phyloP scores from a whole-genome alignment of 177 flowering plant species.

The Vitis hybrid region DNA sequence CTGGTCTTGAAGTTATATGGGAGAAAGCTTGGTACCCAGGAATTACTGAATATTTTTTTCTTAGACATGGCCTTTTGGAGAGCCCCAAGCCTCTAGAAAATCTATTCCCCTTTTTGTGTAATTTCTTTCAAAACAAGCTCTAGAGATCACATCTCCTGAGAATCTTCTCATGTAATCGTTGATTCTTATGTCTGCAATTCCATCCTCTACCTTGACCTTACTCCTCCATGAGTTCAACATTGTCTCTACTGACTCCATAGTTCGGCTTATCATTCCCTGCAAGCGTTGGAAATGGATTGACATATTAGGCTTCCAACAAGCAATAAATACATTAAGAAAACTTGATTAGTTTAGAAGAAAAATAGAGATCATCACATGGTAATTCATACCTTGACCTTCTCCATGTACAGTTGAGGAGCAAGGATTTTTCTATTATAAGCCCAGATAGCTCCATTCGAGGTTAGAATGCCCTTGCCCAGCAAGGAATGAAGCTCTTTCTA shows the following conservation, averaged over 20 bases:
- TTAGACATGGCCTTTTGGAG: constrained; percentile 35
- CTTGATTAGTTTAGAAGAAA: not conserved
- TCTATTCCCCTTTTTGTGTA: constrained; percentile 35
- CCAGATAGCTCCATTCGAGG: constrained; percentile 36
- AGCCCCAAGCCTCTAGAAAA: constrained; percentile 35
- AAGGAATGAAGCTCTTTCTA: constrained; percentile 16
- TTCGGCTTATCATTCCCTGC: constrained; percentile 37
- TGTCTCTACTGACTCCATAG: constrained; percentile 26
- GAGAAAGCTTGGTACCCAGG: too few species aligned
- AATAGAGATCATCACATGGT: too few species aligned
- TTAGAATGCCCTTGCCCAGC: constrained; percentile 36
- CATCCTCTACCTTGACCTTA: constrained; percentile 24
- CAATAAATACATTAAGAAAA: too few species aligned
- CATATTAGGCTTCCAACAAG: not conserved
- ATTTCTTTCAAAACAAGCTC: constrained; percentile 50
- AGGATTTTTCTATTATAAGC: constrained; percentile 32
- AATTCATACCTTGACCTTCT: constrained; percentile 33
- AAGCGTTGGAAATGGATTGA: too few species aligned
- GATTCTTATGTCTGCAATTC: constrained; percentile 31
- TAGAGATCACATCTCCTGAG: constrained; percentile 51
- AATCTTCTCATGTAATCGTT: constrained; percentile 43
- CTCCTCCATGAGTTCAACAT: constrained; percentile 28
- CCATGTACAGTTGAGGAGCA: constrained; percentile 36
- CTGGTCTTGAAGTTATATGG: too few species aligned
- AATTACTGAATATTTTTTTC: not conserved